Conservation (phyloP, 805 yeast genomes). For the Pichia manshurica region DNA sequence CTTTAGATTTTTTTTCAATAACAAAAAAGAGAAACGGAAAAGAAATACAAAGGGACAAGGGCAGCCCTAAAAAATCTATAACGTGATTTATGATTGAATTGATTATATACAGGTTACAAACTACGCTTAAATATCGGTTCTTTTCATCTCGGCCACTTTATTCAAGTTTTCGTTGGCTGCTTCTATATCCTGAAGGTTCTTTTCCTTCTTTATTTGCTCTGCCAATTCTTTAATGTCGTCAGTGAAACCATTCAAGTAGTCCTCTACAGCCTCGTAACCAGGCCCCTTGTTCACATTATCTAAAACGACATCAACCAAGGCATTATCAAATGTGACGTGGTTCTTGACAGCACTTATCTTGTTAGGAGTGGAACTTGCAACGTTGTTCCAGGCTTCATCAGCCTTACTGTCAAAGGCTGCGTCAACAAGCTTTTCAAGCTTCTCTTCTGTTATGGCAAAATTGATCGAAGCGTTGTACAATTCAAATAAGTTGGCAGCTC, state of each 20-base stretch:
- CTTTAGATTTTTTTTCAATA: neutral
- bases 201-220: conserved; percentile 19
- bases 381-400: conserved; percentile 22
- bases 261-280: conserved; percentile 28
- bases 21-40: too few species aligned
- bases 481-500: conserved; percentile 54
- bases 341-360: conserved; percentile 22
- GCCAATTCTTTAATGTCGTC: conserved; percentile 23
- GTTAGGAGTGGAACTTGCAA: conserved; percentile 18
- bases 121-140: conserved; percentile 10
- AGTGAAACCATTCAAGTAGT: conserved; percentile 26
- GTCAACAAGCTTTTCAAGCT: conserved; percentile 52
- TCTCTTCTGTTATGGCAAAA: conserved; percentile 69
- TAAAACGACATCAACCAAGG: conserved; percentile 25
- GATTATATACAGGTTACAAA: neutral
- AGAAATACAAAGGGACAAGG: too few species aligned
- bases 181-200: conserved; percentile 19
- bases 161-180: conserved; percentile 23
- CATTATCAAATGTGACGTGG: conserved; percentile 21
- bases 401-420: conserved; percentile 44
- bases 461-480: conserved; percentile 65
- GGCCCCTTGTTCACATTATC: conserved; percentile 31
- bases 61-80: too few species aligned
- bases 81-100: neutral
- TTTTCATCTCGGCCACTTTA: conserved; percentile 18